phyloP scores from a whole-genome alignment of 1,284 basidiomycete genomes.

The Gomphus bonarii region DNA sequence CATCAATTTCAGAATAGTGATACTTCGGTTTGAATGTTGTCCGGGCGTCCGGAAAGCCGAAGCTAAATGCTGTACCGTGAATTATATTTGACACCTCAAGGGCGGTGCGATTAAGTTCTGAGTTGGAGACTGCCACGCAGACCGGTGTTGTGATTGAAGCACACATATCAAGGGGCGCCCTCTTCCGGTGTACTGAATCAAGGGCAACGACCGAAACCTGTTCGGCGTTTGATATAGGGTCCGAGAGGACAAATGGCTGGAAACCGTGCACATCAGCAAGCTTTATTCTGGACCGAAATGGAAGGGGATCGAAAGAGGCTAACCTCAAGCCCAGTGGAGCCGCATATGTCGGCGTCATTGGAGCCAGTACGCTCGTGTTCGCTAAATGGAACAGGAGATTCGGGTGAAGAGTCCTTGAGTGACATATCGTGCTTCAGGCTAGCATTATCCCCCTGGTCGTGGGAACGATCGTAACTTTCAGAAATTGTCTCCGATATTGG shows the following conservation, averaged over 20 bases:
- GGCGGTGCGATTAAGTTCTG: constrained; percentile 3
- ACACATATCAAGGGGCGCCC: neutral
- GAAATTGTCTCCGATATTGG: neutral
- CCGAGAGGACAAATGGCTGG: neutral
- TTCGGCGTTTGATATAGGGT: neutral
- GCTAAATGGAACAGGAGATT: neutral
- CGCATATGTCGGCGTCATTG: neutral
- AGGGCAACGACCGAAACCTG: neutral
- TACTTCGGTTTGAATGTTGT: constrained; percentile 9
- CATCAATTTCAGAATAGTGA: constrained; percentile 6
- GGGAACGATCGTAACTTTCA: neutral
- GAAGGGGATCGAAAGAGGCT: neutral
- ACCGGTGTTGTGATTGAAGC: neutral
- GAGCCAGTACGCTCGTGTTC: neutral
- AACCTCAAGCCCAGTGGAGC: neutral
- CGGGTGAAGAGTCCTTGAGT: neutral
- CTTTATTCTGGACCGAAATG: neutral
- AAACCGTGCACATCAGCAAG: neutral
- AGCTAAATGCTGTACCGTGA: constrained; percentile 11
- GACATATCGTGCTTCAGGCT: neutral
- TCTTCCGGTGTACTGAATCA: neutral
- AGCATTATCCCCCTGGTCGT: neutral
- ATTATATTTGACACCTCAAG: constrained; percentile 10
- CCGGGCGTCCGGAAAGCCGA: constrained; percentile 9
- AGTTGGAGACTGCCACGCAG: neutral